Base-by-base conservation (phyloP, 352 stramenopile genomes). In the Phytopythium sindhum region DNA sequence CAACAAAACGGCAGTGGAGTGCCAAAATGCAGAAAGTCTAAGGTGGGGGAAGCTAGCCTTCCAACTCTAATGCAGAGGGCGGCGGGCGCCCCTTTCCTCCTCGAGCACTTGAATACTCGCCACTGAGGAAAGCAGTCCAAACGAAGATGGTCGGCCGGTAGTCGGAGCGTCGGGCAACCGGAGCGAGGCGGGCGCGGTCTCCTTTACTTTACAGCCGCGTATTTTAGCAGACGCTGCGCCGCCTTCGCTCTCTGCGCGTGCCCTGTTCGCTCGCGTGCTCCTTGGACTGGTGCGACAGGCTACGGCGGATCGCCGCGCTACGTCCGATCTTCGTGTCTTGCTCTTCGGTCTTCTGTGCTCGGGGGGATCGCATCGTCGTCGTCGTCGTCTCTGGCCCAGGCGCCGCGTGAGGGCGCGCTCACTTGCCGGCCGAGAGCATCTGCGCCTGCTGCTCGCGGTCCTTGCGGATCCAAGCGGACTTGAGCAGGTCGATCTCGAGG, bases 401-500 rank as follows among this genome's bases (percentile, higher is more conserved):
- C 47, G 47, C 24, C 6, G 14, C 3, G 11, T n/a, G n/a, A n/a
- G 47, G 19, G 11, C n/a, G 26, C 10, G 48, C 26, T 61, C 56
- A 61, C 56, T 61, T 61, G 56, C 14, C 56, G 7, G 56, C 41
- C 39, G 56, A 61, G 4, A 61, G 56, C 56, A 61, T 61, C 37
- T 61, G 56, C 14, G 39, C 39, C 37, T 61, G 56, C 23, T 48
- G 26, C 39, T 85, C 77, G 50, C 77, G 77, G 69, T 85, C 77
- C 66, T 85, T 85, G 52, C 78, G 77, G 63, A 85, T 85, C 77
- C 74, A 82, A 2, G 77, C 77, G 17, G 74, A 82, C 74, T 85
- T 85, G 65, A 85, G 74, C 41, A 85, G 60, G 61, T 85, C 77
- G 65, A 85, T 85, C 70, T 85, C 77, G 54, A 85, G 77, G 74